phyloP scores from a whole-genome alignment of 768 basidiomycete species.

The Coprinopsis strossmayeri region DNA sequence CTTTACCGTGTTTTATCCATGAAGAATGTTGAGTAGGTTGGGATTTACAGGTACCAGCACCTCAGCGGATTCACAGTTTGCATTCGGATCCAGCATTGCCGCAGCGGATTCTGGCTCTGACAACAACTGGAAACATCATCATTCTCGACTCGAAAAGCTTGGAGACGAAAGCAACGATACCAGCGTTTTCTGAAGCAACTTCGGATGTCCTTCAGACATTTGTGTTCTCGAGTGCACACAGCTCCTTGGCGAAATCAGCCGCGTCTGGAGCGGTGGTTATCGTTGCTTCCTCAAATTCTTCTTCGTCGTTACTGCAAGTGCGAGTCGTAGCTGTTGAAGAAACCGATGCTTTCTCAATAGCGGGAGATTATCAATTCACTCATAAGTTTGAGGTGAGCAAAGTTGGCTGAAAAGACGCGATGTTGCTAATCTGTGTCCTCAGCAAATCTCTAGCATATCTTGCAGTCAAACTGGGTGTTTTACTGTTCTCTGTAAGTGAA shows the following conservation, averaged over 20 bases:
- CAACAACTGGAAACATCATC: constrained; percentile 17
- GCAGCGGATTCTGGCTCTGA: constrained; percentile 19
- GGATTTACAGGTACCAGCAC: constrained; percentile 15
- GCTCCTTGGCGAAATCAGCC: constrained; percentile 11
- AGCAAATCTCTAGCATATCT: constrained; percentile 34
- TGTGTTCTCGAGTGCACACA: constrained; percentile 14
- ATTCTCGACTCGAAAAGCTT: constrained; percentile 19
- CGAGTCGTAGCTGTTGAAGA: constrained; percentile 27
- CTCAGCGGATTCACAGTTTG: constrained; percentile 18
- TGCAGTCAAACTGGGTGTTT: constrained; percentile 43
- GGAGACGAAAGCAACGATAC: constrained; percentile 15
- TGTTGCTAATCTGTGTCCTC: constrained; percentile 5
- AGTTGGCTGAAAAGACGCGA: neutral
- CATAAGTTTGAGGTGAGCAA: constrained; percentile 25
- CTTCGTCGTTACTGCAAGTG: constrained; percentile 18
- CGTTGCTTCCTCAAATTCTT: constrained; percentile 15
- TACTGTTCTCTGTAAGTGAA: constrained; percentile 41
- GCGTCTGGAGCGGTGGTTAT: constrained; percentile 14
- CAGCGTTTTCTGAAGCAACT: constrained; percentile 10
- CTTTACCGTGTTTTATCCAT: neutral
- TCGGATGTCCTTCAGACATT: constrained; percentile 15
- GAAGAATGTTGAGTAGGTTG: neutral
- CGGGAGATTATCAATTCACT: constrained; percentile 22
- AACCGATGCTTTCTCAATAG: constrained; percentile 23
- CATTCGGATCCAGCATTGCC: constrained; percentile 18